These are phyloP conservation scores for Fusarium humuli DNA, from an alignment of 2,329 filamentous ascomycete species.

Conservation along the genomic window DNA sequence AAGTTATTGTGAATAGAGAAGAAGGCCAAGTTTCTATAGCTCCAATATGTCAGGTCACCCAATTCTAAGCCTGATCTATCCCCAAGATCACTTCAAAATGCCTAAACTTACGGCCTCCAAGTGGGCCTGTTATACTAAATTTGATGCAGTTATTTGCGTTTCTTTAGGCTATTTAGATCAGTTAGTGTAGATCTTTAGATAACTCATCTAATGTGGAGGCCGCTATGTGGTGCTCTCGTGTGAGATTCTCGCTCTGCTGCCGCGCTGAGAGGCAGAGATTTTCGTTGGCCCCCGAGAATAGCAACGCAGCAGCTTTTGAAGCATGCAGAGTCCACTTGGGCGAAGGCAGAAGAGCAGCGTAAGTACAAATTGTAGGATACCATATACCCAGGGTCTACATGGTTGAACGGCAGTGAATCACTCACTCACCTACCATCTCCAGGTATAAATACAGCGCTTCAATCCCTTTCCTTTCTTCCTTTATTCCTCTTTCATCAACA, in stretches of 20 bases:
- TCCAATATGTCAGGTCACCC: conserved; percentile 27
- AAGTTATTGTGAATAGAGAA: background rate
- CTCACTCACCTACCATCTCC: background rate
- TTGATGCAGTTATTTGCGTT: background rate
- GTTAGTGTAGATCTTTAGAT: background rate
- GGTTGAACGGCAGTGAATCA: background rate
- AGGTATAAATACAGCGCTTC: background rate
- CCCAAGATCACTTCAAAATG: conserved; percentile 6
- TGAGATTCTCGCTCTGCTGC: conserved; percentile 2
- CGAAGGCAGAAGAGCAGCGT: background rate
- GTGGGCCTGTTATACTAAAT: background rate
- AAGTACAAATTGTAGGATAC: no score
- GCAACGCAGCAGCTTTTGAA: conserved; percentile 1
- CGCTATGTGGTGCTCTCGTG: background rate
- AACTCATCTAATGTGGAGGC: background rate
- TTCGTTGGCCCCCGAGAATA: conserved; percentile 3
- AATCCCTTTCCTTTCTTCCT: background rate
- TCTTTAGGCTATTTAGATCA: background rate
- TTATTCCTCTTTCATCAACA: background rate
- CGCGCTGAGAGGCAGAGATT: background rate
- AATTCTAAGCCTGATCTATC: conserved; percentile 34
- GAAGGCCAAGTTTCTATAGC: conserved; percentile 8
- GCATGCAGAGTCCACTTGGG: background rate
- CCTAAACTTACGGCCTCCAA: background rate
- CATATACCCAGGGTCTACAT: background rate